These are phyloP conservation scores for Acer negundo DNA, from an alignment of 345 rosid genomes.

Conservation along the genomic window DNA sequence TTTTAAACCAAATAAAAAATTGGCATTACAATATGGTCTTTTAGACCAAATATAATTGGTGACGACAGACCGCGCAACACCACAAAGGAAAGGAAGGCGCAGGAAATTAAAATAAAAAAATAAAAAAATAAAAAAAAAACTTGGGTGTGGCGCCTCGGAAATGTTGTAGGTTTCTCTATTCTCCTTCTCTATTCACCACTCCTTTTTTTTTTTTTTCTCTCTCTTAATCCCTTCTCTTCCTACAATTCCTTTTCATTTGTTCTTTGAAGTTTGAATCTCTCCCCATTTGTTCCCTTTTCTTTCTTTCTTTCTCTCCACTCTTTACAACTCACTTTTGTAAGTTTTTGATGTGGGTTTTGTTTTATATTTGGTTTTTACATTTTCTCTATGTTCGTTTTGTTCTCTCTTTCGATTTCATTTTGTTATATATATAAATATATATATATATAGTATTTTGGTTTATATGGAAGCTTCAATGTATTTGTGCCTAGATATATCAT, in stretches of 20 bases:
- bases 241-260: not conserved
- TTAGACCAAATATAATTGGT: too few relatives aligned
- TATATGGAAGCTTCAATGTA: not conserved
- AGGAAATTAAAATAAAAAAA: constrained; percentile 36
- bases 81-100: constrained; percentile 31
- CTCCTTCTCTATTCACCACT: not conserved
- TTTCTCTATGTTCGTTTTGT: not conserved
- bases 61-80: too few relatives aligned
- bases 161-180: not conserved
- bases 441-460: not conserved
- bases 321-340: not conserved
- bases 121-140: too few relatives aligned
- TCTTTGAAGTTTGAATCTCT: not conserved
- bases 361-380: too few relatives aligned
- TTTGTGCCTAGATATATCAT: not conserved
- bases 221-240: not conserved
- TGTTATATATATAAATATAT: too few relatives aligned
- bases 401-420: not conserved
- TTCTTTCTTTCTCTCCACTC: not conserved
- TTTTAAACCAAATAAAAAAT: too few relatives aligned
- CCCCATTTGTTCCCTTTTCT: not conserved
- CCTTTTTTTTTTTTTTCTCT: not conserved
- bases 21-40: too few relatives aligned
- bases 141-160: constrained; percentile 30
- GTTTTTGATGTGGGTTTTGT: not conserved